phyloP scores from a whole-genome alignment of 805 yeast species.

The Cyberlindnera bimundalis region DNA sequence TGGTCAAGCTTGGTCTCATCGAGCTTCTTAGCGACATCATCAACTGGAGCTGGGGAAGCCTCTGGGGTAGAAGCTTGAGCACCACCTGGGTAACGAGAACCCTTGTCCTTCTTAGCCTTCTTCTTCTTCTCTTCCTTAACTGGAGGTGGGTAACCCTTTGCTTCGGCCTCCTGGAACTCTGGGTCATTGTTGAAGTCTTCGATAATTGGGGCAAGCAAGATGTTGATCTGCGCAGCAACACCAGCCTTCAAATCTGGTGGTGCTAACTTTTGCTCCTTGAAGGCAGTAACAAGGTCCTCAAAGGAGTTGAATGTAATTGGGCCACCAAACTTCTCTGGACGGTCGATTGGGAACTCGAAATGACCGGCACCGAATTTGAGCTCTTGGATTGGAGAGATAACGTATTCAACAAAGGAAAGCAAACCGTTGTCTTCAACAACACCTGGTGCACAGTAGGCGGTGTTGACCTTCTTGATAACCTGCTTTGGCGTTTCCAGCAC shows the following conservation, averaged over 20 bases:
- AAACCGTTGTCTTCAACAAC: slow-evolving; percentile 87
- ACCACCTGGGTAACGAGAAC: slow-evolving; percentile 83
- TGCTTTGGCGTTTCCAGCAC: slow-evolving; percentile 82
- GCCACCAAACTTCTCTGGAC: slow-evolving; percentile 98
- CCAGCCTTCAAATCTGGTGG: slow-evolving; percentile 96
- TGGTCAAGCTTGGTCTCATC: slow-evolving; percentile 30
- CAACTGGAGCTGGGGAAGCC: slow-evolving; percentile 26
- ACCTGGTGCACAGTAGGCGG: slow-evolving; percentile 97
- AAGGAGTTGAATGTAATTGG: slow-evolving; percentile 68
- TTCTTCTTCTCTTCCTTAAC: slow-evolving; percentile 57
- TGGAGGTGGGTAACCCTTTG: slow-evolving; percentile 81
- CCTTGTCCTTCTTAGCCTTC: slow-evolving; percentile 82
- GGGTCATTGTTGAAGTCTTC: slow-evolving; percentile 55
- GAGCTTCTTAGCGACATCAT: slow-evolving; percentile 36
- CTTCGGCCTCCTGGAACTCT: slow-evolving; percentile 73
- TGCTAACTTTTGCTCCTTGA: slow-evolving; percentile 66
- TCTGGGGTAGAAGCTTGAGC: slow-evolving; percentile 28
- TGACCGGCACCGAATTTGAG: slow-evolving; percentile 56
- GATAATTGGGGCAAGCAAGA: slow-evolving; percentile 79
- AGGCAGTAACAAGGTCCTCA: slow-evolving; percentile 69
- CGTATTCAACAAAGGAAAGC: slow-evolving; percentile 79
- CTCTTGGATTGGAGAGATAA: slow-evolving; percentile 81
- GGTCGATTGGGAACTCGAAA: slow-evolving; percentile 69
- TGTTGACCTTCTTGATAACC: slow-evolving; percentile 84
- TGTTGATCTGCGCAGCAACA: slow-evolving; percentile 80